Evolutionary conservation across 2,329 filamentous ascomycete genomes (phyloP), one percentile per base, ranked within the genome.

Genomic region (Venturia nashicola): DNA sequence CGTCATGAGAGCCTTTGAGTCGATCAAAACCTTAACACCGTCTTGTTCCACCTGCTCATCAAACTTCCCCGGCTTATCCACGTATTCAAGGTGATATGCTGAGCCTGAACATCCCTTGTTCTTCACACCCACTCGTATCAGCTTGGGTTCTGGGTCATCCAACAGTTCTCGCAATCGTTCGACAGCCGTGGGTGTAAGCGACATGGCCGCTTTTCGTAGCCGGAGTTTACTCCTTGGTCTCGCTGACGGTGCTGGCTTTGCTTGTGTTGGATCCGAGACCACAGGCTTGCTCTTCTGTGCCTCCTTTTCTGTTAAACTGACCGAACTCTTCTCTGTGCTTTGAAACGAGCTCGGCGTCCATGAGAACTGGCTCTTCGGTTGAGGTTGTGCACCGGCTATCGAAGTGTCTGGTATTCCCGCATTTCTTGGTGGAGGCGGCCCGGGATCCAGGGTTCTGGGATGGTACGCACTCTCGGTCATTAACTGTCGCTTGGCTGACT

Each of bases 11-110:
- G 94, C 94, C 79, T 97, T 97, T 81, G 90, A 96, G 75, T 99
- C 94, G 65, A 99, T 94, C 73, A 97, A 75, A 42, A 99, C 93
- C 76, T 90, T 93, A 65, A 99, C 93, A 0, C 93, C 94, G 71
- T 97, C 94, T 74, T 99, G 94, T 73, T 95, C 92, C 1, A 99
- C 91, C 61, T 87, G 82, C 76, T 99, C 94, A 71, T 99, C 94
- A 70, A 97, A 93, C 44, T 83, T 80, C 4, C 86, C 91, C 0
- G 93, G 84, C 80, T 92, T 92, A 70, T 97, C 92, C 61, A 97
- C 93, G 70, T 93, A 99, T 76, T 97, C 92, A 36, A 99, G 80
- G 72, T 97, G 86, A 74, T 99, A 99, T 40, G 92, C 88, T 68
- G 97, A 79, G 18, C 94, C 94, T 62, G 91, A 97, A 76, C 94